These are phyloP conservation scores for Amylostereum areolatum DNA, from an alignment of 1,284 basidiomycete genomes.

Conservation along the genomic window DNA sequence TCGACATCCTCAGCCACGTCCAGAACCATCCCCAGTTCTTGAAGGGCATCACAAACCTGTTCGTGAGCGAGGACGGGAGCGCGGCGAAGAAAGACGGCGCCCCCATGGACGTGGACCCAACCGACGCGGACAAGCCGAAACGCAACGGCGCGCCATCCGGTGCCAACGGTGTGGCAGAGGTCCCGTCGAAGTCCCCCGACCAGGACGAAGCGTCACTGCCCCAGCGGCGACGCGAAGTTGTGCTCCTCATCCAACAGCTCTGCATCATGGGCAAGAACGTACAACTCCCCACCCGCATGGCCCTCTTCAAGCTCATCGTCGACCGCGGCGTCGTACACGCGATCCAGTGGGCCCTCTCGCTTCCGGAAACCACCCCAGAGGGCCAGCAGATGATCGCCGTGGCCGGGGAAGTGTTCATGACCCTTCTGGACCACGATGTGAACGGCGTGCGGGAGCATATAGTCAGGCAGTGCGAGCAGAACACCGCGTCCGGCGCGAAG, in stretches of 20 bases:
- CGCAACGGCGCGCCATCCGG: conserved; percentile 21
- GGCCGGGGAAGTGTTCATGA: conserved; percentile 83
- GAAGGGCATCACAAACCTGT: conserved; percentile 72
- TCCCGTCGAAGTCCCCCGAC: conserved; percentile 11
- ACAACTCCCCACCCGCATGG: conserved; percentile 81
- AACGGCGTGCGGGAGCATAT: conserved; percentile 83
- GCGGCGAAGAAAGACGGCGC: conserved; percentile 23
- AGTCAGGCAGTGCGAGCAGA: conserved; percentile 70
- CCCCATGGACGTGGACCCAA: conserved; percentile 33
- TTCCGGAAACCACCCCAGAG: conserved; percentile 24
- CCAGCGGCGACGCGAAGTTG: conserved; percentile 59
- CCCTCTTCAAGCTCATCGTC: conserved; percentile 85
- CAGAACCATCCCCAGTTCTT: conserved; percentile 77
- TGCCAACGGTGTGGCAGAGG: conserved; percentile 17
- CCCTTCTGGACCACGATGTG: conserved; percentile 89
- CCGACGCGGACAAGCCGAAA: conserved; percentile 15
- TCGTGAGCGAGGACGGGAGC: conserved; percentile 64
- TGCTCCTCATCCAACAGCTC: conserved; percentile 88
- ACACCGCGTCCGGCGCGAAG: conserved; percentile 55
- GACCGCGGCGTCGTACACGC: conserved; percentile 87
- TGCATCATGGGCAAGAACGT: conserved; percentile 96
- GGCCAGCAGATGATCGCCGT: conserved; percentile 66
- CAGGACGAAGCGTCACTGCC: conserved; percentile 14
- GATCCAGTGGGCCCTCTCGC: conserved; percentile 83
- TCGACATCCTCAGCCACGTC: conserved; percentile 92